phyloP scores from a whole-genome alignment of 2,329 filamentous ascomycete genomes.

The Neonectria coccinea region DNA sequence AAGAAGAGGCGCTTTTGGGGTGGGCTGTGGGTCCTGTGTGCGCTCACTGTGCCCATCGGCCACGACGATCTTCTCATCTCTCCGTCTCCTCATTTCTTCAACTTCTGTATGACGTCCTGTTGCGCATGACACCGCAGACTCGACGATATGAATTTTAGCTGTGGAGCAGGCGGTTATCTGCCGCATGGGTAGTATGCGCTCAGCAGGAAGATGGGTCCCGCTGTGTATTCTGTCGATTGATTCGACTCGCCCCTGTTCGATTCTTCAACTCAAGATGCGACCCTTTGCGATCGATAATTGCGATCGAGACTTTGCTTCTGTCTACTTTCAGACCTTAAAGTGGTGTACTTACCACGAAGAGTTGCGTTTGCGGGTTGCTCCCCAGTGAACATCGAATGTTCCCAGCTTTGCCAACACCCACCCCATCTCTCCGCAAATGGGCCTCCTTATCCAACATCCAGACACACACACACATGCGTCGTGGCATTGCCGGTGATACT shows the following conservation, averaged over 20 bases:
- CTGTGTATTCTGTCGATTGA: neutral
- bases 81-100: constrained; percentile 4
- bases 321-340: neutral
- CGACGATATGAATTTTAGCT: neutral
- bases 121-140: constrained; percentile 2
- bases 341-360: neutral
- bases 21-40: neutral
- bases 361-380: neutral
- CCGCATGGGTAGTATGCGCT: neutral
- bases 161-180: neutral
- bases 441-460: neutral
- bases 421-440: constrained; percentile 6
- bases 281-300: neutral
- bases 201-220: neutral
- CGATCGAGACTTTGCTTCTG: neutral
- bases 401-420: neutral
- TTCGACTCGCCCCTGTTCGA: neutral
- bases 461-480: constrained; percentile 21
- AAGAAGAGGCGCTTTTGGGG: neutral
- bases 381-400: neutral
- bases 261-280: neutral
- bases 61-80: neutral
- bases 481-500: constrained; percentile 37
- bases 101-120: neutral
- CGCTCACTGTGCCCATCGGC: neutral